Percentiles rank a stretch among this genome's conserved stretches.
Conservation (phyloP, 306 rosid genomes). For the Cucurbita pepo region DNA sequence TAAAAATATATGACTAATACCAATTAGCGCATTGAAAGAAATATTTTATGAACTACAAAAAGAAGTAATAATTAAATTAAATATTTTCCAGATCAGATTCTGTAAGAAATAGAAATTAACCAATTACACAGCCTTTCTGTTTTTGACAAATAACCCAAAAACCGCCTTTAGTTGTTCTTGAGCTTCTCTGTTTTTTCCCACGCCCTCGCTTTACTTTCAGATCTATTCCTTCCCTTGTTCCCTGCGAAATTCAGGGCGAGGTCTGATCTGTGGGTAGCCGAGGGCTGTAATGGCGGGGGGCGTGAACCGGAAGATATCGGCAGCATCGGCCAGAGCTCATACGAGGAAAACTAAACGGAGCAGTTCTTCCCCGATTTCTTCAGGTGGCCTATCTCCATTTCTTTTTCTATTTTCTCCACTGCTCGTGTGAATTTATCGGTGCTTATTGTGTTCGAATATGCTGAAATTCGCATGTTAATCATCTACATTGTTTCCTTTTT, state of each 20-base stretch:
- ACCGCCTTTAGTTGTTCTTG: neutral
- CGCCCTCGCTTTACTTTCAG: neutral
- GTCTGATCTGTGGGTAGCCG: neutral
- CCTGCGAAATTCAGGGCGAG: neutral
- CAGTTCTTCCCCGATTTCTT: conserved; percentile 26
- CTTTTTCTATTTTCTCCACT: neutral
- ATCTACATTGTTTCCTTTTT: neutral
- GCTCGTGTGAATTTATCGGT: neutral
- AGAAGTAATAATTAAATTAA: too few species aligned
- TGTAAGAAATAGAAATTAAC: too few species aligned
- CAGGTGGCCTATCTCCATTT: conserved; percentile 23
- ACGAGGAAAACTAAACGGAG: conserved; percentile 40
- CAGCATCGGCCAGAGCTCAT: conserved; percentile 71
- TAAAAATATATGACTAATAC: too few species aligned
- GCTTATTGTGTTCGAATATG: neutral
- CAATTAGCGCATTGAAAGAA: too few species aligned
- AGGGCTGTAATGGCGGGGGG: conserved; percentile 35
- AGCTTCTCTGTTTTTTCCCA: neutral
- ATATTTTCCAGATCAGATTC: too few species aligned
- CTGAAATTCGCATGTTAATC: neutral
- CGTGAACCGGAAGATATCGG: conserved; percentile 49
- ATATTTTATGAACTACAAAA: too few species aligned
- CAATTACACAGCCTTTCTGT: too few species aligned
- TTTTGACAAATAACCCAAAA: neutral
- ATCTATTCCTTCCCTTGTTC: neutral